phyloP scores from a whole-genome alignment of 2,329 filamentous ascomycete genomes.

The Xylaria sp. region DNA sequence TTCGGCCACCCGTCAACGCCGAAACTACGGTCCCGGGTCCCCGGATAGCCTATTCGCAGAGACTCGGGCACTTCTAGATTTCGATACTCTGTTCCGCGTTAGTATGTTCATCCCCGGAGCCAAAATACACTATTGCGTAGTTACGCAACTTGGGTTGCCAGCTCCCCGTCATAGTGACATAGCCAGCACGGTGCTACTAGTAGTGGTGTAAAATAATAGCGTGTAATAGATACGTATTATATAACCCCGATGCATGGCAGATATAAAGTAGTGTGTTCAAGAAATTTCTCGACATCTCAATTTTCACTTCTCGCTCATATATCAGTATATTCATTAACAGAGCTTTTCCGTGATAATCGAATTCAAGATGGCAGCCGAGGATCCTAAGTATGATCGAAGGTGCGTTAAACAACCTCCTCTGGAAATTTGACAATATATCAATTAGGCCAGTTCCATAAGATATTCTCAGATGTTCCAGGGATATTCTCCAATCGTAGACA shows the following conservation, averaged over 20 bases:
- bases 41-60: slow-evolving; percentile 18
- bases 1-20: slow-evolving; percentile 3
- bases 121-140: not conserved
- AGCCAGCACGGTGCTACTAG: not conserved
- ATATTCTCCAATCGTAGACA: not conserved
- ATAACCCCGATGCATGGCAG: not conserved
- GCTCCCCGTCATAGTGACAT: not conserved
- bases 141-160: not conserved
- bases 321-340: not conserved
- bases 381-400: slow-evolving; percentile 43
- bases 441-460: not conserved
- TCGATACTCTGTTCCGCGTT: not conserved
- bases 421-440: not conserved
- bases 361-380: slow-evolving; percentile 50
- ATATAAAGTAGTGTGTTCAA: not conserved
- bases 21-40: slow-evolving; percentile 4
- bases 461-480: not conserved
- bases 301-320: not conserved
- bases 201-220: too few relatives aligned
- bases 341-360: not conserved
- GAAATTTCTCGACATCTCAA: not conserved
- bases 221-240: not conserved
- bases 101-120: not conserved
- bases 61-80: not conserved
- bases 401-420: not conserved